phyloP scores from a whole-genome alignment of 2,329 filamentous ascomycete genomes.

The Calonectria pteridis region DNA sequence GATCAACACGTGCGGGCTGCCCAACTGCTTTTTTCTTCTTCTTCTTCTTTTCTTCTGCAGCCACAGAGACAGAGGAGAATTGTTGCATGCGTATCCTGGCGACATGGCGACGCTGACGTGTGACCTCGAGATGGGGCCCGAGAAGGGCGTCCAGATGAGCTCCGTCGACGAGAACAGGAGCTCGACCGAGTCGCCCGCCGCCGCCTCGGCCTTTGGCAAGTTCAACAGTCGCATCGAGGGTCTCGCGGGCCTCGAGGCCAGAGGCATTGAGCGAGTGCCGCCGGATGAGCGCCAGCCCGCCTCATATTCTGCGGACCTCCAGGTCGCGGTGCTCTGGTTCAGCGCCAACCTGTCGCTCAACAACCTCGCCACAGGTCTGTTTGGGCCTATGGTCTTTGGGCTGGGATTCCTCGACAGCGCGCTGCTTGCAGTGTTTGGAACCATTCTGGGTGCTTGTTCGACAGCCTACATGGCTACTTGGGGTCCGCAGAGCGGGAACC shows the following conservation, averaged over 20 bases:
- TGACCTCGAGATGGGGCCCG: slow-evolving; percentile 29
- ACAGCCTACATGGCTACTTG: slow-evolving; percentile 85
- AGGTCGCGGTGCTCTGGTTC: slow-evolving; percentile 58
- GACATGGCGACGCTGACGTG: slow-evolving; percentile 21
- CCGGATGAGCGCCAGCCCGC: slow-evolving; percentile 51
- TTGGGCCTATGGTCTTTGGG: slow-evolving; percentile 75
- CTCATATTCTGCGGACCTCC: slow-evolving; percentile 51
- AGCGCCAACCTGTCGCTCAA: slow-evolving; percentile 59
- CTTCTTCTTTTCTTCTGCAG: background rate
- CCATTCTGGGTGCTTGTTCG: slow-evolving; percentile 77
- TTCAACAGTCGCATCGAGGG: slow-evolving; percentile 38
- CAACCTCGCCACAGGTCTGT: slow-evolving; percentile 75
- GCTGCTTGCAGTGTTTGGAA: slow-evolving; percentile 80
- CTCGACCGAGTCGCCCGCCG: background rate
- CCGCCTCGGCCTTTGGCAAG: slow-evolving; percentile 23
- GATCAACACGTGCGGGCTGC: background rate
- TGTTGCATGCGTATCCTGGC: background rate
- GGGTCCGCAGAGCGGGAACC: slow-evolving; percentile 78
- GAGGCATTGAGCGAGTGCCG: slow-evolving; percentile 55
- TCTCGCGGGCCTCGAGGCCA: slow-evolving; percentile 54
- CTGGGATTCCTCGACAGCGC: slow-evolving; percentile 81
- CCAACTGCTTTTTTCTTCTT: background rate
- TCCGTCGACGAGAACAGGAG: slow-evolving; percentile 24
- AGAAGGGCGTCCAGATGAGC: slow-evolving; percentile 30
- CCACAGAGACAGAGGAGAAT: background rate